Evolutionary conservation across 805 yeast genomes (phyloP).

Genomic region (Metschnikowia sp.): DNA sequence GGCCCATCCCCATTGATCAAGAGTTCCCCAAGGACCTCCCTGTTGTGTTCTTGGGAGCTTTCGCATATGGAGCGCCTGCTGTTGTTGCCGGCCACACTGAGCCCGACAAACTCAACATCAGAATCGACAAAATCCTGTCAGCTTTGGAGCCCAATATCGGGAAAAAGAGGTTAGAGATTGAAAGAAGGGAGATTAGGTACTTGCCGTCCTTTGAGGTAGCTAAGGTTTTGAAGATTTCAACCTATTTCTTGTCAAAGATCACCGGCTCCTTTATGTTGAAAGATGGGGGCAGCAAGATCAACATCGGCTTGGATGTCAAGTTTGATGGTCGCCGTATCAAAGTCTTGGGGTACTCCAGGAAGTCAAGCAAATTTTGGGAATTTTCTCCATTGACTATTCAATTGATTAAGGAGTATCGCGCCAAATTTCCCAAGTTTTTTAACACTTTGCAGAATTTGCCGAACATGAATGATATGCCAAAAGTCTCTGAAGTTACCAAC

Average conservation of each 20-base stretch:
- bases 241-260: slow-evolving; percentile 69
- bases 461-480: slow-evolving; percentile 33
- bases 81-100: slow-evolving; percentile 56
- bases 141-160: slow-evolving; percentile 66
- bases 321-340: slow-evolving; percentile 75
- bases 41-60: slow-evolving; percentile 78
- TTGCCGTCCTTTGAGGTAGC: slow-evolving; percentile 65
- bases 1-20: slow-evolving; percentile 72
- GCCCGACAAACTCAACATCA: slow-evolving; percentile 47
- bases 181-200: slow-evolving; percentile 54
- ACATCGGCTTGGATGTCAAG: slow-evolving; percentile 82
- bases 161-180: slow-evolving; percentile 52
- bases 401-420: slow-evolving; percentile 58
- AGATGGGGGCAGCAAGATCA: slow-evolving; percentile 45
- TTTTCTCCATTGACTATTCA: slow-evolving; percentile 72
- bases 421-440: slow-evolving; percentile 62
- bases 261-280: slow-evolving; percentile 69
- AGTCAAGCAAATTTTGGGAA: slow-evolving; percentile 67
- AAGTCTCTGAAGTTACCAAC: slow-evolving; percentile 32
- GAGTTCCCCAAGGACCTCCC: slow-evolving; percentile 76
- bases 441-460: slow-evolving; percentile 25
- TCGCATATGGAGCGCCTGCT: slow-evolving; percentile 83
- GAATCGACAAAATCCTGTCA: slow-evolving; percentile 35
- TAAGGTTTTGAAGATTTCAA: slow-evolving; percentile 51
- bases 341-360: slow-evolving; percentile 82